Percentiles rank a stretch among this genome's conserved stretches.
Evolutionary conservation across 306 rosid genomes (phyloP).

Genomic region (Trichosanthes truncata): DNA sequence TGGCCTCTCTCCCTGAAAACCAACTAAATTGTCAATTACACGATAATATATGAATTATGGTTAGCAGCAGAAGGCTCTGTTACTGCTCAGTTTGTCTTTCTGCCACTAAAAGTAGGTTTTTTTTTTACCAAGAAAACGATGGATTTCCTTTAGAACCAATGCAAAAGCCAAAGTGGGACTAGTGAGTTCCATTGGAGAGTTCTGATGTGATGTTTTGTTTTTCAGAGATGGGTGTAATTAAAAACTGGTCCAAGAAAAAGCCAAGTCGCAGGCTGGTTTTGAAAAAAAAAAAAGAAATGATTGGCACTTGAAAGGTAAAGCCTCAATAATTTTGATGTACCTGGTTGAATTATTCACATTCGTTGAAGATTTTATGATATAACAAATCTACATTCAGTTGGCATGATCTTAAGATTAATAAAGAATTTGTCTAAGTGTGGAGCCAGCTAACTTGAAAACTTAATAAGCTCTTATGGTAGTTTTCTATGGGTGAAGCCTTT

Average conservation of each 20-base stretch:
- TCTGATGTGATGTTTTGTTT: conserved; percentile 9
- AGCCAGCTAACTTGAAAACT: background rate
- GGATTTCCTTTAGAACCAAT: background rate
- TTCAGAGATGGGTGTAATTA: background rate
- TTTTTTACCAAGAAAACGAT: background rate
- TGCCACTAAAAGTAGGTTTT: background rate
- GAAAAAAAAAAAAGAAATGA: background rate
- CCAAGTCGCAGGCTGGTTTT: background rate
- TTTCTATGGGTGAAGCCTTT: background rate
- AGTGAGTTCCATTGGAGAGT: conserved; percentile 16
- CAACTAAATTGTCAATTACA: background rate
- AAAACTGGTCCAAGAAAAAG: background rate
- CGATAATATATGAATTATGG: background rate
- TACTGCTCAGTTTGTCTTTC: background rate
- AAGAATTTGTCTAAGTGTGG: background rate
- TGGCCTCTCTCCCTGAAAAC: background rate
- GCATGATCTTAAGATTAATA: background rate
- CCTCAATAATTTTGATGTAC: background rate
- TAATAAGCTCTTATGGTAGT: background rate
- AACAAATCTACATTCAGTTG: background rate
- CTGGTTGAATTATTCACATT: background rate
- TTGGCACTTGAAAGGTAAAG: background rate
- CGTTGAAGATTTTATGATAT: background rate
- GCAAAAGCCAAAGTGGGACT: conserved; percentile 7
- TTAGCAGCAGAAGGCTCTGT: background rate